phyloP scores from a whole-genome alignment of 2,329 filamentous ascomycete species.

The Phyllosticta citriasiana region DNA sequence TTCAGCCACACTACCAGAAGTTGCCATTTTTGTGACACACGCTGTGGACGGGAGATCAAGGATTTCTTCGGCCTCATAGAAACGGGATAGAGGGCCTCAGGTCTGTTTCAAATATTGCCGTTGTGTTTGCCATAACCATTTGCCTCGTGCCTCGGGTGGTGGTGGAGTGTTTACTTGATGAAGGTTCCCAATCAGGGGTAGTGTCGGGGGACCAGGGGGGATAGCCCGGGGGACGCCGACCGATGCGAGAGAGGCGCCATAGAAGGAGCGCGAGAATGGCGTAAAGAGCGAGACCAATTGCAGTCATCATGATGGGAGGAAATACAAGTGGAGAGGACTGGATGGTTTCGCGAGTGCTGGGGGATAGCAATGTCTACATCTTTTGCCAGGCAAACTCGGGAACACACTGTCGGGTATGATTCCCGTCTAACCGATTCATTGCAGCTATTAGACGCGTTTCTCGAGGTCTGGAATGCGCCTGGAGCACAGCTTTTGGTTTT shows the following conservation, averaged over 20 bases:
- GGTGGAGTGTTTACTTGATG: constrained; percentile 26
- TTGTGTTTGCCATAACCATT: too few relatives aligned
- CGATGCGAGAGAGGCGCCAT: constrained; percentile 8
- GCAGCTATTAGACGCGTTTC: neutral
- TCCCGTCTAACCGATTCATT: neutral
- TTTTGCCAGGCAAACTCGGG: too few relatives aligned
- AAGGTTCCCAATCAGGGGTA: constrained; percentile 44
- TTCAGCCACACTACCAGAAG: too few relatives aligned
- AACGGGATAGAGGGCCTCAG: too few relatives aligned
- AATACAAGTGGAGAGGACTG: neutral
- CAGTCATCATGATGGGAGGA: neutral
- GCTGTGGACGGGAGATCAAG: too few relatives aligned
- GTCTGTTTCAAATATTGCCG: too few relatives aligned
- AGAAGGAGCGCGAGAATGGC: neutral
- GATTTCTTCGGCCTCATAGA: too few relatives aligned
- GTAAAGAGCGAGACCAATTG: neutral
- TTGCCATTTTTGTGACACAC: too few relatives aligned
- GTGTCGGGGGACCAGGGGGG: constrained; percentile 44
- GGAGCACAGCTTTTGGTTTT: neutral
- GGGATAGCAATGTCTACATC: too few relatives aligned
- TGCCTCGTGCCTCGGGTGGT: neutral
- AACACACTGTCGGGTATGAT: too few relatives aligned
- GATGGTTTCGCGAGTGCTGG: neutral
- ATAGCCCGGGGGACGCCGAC: constrained; percentile 23
- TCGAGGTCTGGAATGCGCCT: neutral